Evolutionary conservation across 495 filamentous ascomycete genomes (phyloP).

Genomic region (Xylona heveae): DNA sequence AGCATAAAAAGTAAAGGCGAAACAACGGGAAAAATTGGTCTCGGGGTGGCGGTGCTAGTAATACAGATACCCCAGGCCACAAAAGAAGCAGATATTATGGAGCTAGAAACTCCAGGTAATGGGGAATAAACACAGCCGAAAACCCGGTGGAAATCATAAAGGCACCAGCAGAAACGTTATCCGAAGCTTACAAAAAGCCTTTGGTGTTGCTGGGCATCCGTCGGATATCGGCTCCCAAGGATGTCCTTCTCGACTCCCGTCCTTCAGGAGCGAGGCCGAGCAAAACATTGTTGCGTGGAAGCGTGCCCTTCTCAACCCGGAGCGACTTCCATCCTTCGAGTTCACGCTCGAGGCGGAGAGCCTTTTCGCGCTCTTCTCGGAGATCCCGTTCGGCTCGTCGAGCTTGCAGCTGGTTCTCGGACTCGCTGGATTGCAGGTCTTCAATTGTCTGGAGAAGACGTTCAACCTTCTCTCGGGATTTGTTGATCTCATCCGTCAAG

Average conservation of each 20-base stretch:
- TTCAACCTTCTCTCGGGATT: slow-evolving; percentile 73
- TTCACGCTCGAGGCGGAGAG: slow-evolving; percentile 65
- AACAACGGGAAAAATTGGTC: no score
- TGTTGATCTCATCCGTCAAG: slow-evolving; percentile 59
- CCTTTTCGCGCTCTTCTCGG: slow-evolving; percentile 72
- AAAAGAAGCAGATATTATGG: no score
- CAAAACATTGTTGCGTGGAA: slow-evolving; percentile 16
- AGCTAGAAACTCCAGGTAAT: no score
- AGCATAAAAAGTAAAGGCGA: no score
- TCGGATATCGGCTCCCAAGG: slow-evolving; percentile 19
- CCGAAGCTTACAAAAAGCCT: slow-evolving; percentile 23
- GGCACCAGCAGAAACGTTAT: no score
- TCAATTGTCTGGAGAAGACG: slow-evolving; percentile 79
- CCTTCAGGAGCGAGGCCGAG: no score
- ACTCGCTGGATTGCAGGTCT: slow-evolving; percentile 74
- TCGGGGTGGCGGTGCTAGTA: no score
- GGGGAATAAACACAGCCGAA: no score
- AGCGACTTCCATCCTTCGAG: slow-evolving; percentile 67
- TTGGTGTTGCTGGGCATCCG: slow-evolving; percentile 27
- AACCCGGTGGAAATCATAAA: no score
- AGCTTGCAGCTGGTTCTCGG: slow-evolving; percentile 52
- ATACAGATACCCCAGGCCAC: no score
- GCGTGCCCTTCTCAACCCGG: slow-evolving; percentile 33
- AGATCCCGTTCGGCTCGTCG: slow-evolving; percentile 78
- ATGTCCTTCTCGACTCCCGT: slow-evolving; percentile 20